Base-by-base conservation (phyloP, 2,329 filamentous ascomycete species). In the Ambrosiella beaveri region DNA sequence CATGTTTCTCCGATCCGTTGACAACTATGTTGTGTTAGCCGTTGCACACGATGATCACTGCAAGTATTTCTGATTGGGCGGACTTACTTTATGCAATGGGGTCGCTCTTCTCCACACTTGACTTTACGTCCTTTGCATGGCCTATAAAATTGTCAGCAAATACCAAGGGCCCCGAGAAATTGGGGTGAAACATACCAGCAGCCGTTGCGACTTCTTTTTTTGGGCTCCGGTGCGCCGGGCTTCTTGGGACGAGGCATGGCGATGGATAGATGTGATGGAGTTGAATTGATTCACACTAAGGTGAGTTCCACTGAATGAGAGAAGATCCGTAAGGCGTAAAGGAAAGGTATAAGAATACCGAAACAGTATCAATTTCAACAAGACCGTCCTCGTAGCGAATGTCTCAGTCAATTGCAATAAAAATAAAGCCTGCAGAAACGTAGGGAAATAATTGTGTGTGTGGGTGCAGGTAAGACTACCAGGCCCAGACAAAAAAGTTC, bases 81-180 rank as follows among this genome's bases (percentile, higher is more conserved):
- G 49, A 61, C 66, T 64, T 71, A 76, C 74, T 88, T 89, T 54
- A 77, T 65, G 69, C 87, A 91, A 62, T 69, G 71, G 12, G 87
- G 86, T 63, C 84, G 84, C 66, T 86, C 82, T 68, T 91, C 87
- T 62, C 84, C 86, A 70, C 86, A 91, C 73, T 90, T 90, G 62
- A 72, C 68, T 61, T 72, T 91, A 61, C 85, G 78, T 62, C 78
- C 78, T 71, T 90, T 90, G 72, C 86, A 90, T 11, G 84, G 85
- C 84, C 85, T 88, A 8, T 38, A 40, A 50, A 56, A 60, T 55
- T 54, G 5, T 9, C 37, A n/a, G 9, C 35, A 50, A 35, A 3
- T 35, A 19, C 15, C 40, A 19, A 50, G 35, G 57, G 27, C 7
- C n/a, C 12, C 6, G 27, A 44, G 39, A 12, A 45, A 8, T 17